phyloP scores from a whole-genome alignment of 148 eudicot species.

The Chenopodium berlandieri region DNA sequence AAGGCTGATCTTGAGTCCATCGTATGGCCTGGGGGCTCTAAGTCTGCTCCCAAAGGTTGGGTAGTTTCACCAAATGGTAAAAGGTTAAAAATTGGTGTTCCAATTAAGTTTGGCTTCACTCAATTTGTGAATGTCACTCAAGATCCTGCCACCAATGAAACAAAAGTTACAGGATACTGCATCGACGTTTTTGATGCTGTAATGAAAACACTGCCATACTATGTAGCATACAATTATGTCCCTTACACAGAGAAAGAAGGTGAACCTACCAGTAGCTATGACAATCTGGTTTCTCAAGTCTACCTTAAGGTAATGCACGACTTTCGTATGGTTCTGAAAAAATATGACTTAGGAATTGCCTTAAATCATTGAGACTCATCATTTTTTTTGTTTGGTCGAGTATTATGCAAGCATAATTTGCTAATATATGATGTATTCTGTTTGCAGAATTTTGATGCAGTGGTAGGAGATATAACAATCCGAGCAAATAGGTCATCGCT shows the following conservation, averaged over 20 bases:
- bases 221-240: constrained; percentile 54
- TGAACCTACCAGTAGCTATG: constrained; percentile 25
- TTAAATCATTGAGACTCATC: neutral
- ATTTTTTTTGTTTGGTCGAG: neutral
- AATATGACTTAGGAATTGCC: too few relatives aligned
- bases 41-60: constrained; percentile 54
- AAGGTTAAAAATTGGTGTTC: constrained; percentile 48
- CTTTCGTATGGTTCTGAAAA: neutral
- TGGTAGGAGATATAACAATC: constrained; percentile 63
- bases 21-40: constrained; percentile 56
- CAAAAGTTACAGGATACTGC: constrained; percentile 42
- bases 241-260: constrained; percentile 19
- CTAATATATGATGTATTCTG: neutral
- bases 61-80: constrained; percentile 52
- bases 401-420: neutral
- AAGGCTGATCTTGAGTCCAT: constrained; percentile 38
- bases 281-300: constrained; percentile 34
- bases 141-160: constrained; percentile 27
- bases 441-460: constrained; percentile 51
- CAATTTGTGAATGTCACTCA: constrained; percentile 40
- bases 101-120: constrained; percentile 41
- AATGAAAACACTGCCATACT: constrained; percentile 42
- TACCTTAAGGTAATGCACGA: constrained; percentile 25
- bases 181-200: constrained; percentile 62
- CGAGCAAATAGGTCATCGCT: constrained; percentile 38